A percentile compares a stretch with the other conserved stretches of the same genome.
Evolutionary conservation across 495 filamentous ascomycete genomes (phyloP).

Genomic region (Poronia punctata): DNA sequence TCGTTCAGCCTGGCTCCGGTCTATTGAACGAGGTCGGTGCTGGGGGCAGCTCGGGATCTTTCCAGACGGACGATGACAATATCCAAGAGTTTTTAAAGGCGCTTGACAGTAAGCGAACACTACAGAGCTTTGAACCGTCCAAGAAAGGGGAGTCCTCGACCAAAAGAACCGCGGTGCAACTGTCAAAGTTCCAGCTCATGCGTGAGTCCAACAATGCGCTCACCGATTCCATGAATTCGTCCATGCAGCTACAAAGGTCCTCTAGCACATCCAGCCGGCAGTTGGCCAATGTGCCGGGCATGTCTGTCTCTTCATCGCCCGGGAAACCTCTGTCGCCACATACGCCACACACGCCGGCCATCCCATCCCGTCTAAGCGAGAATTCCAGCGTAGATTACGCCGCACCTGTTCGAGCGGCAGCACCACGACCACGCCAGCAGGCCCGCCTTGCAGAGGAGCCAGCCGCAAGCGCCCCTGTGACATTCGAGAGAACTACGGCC

Average conservation of each 20-base stretch:
- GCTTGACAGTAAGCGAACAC: constrained; percentile 71
- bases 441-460: constrained; percentile 35
- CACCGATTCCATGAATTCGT: constrained; percentile 83
- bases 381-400: constrained; percentile 76
- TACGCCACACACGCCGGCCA: constrained; percentile 88
- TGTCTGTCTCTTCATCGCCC: constrained; percentile 84
- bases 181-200: constrained; percentile 76
- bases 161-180: constrained; percentile 59
- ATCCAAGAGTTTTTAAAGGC: constrained; percentile 88
- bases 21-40: constrained; percentile 65
- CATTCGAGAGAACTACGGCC: constrained; percentile 52
- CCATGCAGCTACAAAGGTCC: constrained; percentile 71
- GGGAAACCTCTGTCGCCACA: constrained; percentile 87
- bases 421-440: constrained; percentile 11
- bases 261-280: constrained; percentile 80
- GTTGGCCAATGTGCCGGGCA: constrained; percentile 72
- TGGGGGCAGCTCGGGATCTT: constrained; percentile 67
- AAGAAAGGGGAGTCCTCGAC: constrained; percentile 52
- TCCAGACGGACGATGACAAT: constrained; percentile 81
- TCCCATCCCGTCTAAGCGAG: constrained; percentile 86
- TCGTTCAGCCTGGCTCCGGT: constrained; percentile 77
- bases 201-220: constrained; percentile 77
- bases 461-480: constrained; percentile 29
- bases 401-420: constrained; percentile 19
- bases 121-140: constrained; percentile 59